phyloP scores from a whole-genome alignment of 1,284 basidiomycete genomes.

The Amylostereum areolatum region DNA sequence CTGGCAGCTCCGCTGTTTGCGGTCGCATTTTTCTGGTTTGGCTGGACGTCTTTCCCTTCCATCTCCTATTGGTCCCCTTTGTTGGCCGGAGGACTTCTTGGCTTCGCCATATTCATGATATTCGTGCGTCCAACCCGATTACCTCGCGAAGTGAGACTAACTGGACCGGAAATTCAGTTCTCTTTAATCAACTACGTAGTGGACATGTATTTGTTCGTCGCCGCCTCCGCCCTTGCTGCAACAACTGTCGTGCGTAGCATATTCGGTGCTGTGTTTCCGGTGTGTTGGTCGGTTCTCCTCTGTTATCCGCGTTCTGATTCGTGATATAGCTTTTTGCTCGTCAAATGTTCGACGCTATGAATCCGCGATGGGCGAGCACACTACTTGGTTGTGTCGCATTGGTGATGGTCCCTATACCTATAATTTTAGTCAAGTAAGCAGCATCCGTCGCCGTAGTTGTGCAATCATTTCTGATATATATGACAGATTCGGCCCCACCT shows the following conservation, averaged over 20 bases:
- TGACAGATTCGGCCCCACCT: conserved; percentile 35
- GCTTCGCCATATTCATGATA: conserved; percentile 51
- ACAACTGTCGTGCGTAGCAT: conserved; percentile 49
- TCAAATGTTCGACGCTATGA: conserved; percentile 46
- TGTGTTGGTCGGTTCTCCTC: conserved; percentile 19
- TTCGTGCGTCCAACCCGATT: neutral
- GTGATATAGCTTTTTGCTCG: conserved; percentile 37
- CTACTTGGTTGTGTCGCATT: conserved; percentile 47
- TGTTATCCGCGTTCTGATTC: conserved; percentile 13
- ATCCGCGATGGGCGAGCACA: conserved; percentile 51
- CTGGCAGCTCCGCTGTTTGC: conserved; percentile 52
- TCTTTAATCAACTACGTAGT: conserved; percentile 52
- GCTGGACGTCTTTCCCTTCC: conserved; percentile 50
- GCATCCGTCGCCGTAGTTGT: neutral
- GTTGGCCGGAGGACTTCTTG: conserved; percentile 43
- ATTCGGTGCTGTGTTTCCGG: conserved; percentile 56
- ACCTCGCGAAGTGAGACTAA: neutral
- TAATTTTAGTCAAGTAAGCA: conserved; percentile 37
- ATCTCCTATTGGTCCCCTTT: conserved; percentile 57
- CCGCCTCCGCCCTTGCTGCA: conserved; percentile 55
- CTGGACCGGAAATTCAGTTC: conserved; percentile 25
- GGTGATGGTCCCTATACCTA: conserved; percentile 48
- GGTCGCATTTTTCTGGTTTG: conserved; percentile 64
- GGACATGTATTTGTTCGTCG: conserved; percentile 49
- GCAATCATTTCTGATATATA: conserved; percentile 5